These are phyloP conservation scores for Beauveria asiatica DNA, from an alignment of 2,329 filamentous ascomycete species.

Conservation along the genomic window DNA sequence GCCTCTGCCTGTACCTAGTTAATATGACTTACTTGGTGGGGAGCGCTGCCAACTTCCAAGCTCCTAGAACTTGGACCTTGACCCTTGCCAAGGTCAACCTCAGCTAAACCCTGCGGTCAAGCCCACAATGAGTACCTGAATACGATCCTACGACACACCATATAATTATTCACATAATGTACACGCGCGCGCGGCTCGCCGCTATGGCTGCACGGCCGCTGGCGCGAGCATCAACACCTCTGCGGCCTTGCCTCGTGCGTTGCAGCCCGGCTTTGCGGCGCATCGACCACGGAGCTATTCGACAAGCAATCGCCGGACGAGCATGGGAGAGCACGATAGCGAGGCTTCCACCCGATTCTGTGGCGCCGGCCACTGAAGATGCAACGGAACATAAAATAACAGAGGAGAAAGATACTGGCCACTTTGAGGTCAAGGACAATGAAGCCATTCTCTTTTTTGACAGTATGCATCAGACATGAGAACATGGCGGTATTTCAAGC, in stretches of 20 bases:
- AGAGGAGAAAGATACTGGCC: constrained; percentile 63
- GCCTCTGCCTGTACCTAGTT: background rate
- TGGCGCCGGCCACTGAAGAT: background rate
- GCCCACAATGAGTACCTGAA: background rate
- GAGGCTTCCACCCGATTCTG: background rate
- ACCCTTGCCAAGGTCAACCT: constrained; percentile 2
- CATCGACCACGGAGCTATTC: background rate
- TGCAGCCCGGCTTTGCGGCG: background rate
- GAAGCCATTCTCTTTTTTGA: constrained; percentile 87
- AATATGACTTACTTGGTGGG: background rate
- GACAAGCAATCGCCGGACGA: background rate
- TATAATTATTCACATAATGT: background rate
- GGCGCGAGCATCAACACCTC: background rate
- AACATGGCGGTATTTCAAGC: constrained; percentile 1
- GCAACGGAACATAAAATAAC: constrained; percentile 21
- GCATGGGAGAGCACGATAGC: constrained; percentile 15
- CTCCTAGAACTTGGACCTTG: background rate
- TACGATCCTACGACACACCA: background rate
- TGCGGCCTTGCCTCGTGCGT: background rate
- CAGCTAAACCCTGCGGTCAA: background rate
- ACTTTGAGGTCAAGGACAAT: constrained; percentile 67
- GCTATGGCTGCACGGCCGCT: constrained; percentile 8
- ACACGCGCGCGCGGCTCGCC: background rate
- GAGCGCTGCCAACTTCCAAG: background rate
- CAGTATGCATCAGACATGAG: constrained; percentile 44